Evolutionary conservation across 768 basidiomycete species (phyloP), one percentile per base, ranked within the genome.

Genomic region (Gloeopeniophorella convolvens): DNA sequence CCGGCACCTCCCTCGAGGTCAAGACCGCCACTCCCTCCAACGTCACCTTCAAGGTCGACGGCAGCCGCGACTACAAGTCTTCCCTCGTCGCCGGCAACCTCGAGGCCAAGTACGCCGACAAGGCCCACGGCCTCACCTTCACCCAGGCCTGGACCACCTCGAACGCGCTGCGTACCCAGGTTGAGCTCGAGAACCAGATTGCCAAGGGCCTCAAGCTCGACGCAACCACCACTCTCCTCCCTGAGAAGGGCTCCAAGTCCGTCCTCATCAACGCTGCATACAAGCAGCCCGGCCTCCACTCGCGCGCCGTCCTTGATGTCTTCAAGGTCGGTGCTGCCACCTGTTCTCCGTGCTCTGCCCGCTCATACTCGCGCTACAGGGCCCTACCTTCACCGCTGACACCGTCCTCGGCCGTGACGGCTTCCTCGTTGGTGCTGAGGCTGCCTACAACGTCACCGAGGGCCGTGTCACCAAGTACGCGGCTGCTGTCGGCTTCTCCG

Each of bases 141-240:
- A 98, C 96, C 60, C 79, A 95, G 74, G 79, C 88, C 49, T 99
- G 96, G 96, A 92, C 90, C 48, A 97, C 95, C 63, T 61, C 80
- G 66, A 99, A 99, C 77, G 70, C 85, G 65, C 86, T 99, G 75
- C 85, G 86, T 68, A 85, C 85, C 59, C 82, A 85, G 67, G 69
- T 97, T 58, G 96, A 99, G 77, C 75, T 98, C 65, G 93, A 98
- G 71, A 93, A 97, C 76, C 84, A 92, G 74, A 80, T 98, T 66
- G 91, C 95, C 62, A 87, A 93, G 73, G 96, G 95, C 55, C 82
- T 99, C 74, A 99, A 99, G 77, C 74, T 99, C 65, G 95, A 97
- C 67, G 68, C 97, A 49, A 74, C 74, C 64, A 85, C 90, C 58
- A 77, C 83, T 35, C 79, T 99, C 59, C 73, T 83, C 60, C 92